phyloP scores from a whole-genome alignment of 2,329 filamentous ascomycete genomes.

The Fusarium zealandicum region DNA sequence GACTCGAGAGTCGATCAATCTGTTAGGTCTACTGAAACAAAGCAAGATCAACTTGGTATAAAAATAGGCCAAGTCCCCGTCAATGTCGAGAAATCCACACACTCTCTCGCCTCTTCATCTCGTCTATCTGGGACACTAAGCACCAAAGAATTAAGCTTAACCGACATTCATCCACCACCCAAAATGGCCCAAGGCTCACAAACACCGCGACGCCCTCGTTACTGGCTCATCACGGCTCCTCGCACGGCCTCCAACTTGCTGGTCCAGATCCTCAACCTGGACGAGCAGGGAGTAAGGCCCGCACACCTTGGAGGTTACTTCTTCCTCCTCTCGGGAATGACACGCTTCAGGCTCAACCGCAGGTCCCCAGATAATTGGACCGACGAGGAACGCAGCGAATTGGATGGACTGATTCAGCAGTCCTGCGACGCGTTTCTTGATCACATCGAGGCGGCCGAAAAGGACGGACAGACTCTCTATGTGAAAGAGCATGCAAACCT shows the following conservation, averaged over 20 bases:
- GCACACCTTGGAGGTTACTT: slow-evolving; percentile 26
- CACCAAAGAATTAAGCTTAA: too few relatives aligned
- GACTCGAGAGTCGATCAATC: too few relatives aligned
- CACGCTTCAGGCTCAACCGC: slow-evolving; percentile 2
- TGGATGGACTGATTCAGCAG: background rate
- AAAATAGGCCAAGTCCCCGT: background rate
- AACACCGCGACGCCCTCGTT: slow-evolving; percentile 9
- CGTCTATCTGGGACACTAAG: too few relatives aligned
- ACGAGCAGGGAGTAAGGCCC: slow-evolving; percentile 27
- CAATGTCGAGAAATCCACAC: too few relatives aligned
- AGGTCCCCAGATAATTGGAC: slow-evolving; percentile 26
- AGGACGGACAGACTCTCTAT: slow-evolving; percentile 15
- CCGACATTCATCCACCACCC: background rate
- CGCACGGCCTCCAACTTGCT: slow-evolving; percentile 32
- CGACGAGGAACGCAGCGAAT: slow-evolving; percentile 4
- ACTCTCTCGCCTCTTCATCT: too few relatives aligned
- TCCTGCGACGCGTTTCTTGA: slow-evolving; percentile 20
- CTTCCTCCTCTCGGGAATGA: slow-evolving; percentile 15
- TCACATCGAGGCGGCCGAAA: slow-evolving; percentile 19
- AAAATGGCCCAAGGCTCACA: slow-evolving; percentile 21
- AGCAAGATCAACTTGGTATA: background rate
- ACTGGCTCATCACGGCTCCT: slow-evolving; percentile 29
- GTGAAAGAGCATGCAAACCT: slow-evolving; percentile 29
- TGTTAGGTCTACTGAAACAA: too few relatives aligned
- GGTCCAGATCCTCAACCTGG: slow-evolving; percentile 32